Base-by-base conservation (phyloP, 495 filamentous ascomycete genomes). In the Trichoderma parareesei region DNA sequence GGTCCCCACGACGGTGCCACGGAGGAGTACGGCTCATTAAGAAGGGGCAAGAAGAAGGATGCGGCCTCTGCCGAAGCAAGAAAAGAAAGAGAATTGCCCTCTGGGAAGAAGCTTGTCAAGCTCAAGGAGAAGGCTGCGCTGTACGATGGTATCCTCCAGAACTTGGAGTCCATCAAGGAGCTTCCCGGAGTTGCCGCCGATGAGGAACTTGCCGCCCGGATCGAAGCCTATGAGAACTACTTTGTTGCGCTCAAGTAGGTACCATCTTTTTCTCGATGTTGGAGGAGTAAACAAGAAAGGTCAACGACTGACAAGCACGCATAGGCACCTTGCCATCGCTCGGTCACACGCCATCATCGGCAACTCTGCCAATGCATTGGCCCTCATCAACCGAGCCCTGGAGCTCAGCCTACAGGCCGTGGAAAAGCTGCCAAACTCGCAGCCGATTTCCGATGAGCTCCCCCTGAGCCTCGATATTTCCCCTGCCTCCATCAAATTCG, bases 171-270 rank as follows among this genome's bases (percentile, higher is more conserved):
- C 27, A 86, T 97, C 68, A 89, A 90, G 67, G 90, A 94, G 64
- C 81, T 99, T 11, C 89, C 92, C 0, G 95, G 95, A 72, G 88
- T 97, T 35, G 92, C 90, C n/a, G 88, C 90, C 33, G 95, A 99
- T 71, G 81, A 87, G 49, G 76, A 75, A 16, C 88, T 99, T 67
- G 77, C 91, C 4, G 76, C 80, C 14, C 90, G 94, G 69, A 77
- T 99, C 2, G 85, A 90, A 60, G 85, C 86, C 3, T 93, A 93
- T 69, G 81, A 84, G 44, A 77, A 82, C 53, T 97, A 97, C 75
- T 99, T 98, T 79, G 84, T 87, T 65, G 90, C 95, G 20, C 82
- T 97, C 53, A 93, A 89, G 89, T 93, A 81, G 62, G 83, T 71
- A 46, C 49, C 13, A 35, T 20, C 38, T 38, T 35, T 60, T 11